These are phyloP conservation scores for Cerioporus squamosus DNA, from an alignment of 1,284 basidiomycete species.

Conservation along the genomic window DNA sequence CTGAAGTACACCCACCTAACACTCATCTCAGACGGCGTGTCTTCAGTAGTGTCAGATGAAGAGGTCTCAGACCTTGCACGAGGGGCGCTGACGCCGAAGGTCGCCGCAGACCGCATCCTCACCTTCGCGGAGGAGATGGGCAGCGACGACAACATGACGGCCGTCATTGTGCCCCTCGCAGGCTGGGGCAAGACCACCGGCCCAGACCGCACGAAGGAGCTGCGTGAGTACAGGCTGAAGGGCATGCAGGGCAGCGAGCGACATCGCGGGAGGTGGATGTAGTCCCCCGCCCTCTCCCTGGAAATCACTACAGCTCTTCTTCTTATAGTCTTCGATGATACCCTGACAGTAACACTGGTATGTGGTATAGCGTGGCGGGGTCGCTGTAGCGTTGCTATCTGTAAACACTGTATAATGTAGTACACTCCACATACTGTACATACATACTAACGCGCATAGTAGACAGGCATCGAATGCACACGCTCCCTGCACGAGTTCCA, in stretches of 20 bases:
- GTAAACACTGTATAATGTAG: conserved; percentile 9
- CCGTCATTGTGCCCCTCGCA: conserved; percentile 89
- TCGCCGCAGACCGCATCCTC: conserved; percentile 84
- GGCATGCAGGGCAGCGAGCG: conserved; percentile 79
- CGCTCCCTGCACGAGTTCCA: too few species aligned
- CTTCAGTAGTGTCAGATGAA: conserved; percentile 89
- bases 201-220: conserved; percentile 78
- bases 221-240: conserved; percentile 78
- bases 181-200: conserved; percentile 89
- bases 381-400: conserved; percentile 1
- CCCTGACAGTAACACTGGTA: not conserved
- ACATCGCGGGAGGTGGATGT: conserved; percentile 67
- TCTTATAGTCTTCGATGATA: too few species aligned
- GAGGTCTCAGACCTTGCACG: conserved; percentile 93
- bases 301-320: too few species aligned
- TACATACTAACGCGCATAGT: not conserved
- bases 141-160: conserved; percentile 91
- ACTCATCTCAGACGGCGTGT: conserved; percentile 89
- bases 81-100: conserved; percentile 70
- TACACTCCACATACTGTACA: not conserved
- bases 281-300: too few species aligned
- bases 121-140: conserved; percentile 91
- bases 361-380: not conserved
- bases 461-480: too few species aligned
- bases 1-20: conserved; percentile 80